A percentile compares a stretch with the other conserved stretches of the same genome.
phyloP scores from a whole-genome alignment of 129 eudicot genomes.

The Chrysanthemum makinoi region DNA sequence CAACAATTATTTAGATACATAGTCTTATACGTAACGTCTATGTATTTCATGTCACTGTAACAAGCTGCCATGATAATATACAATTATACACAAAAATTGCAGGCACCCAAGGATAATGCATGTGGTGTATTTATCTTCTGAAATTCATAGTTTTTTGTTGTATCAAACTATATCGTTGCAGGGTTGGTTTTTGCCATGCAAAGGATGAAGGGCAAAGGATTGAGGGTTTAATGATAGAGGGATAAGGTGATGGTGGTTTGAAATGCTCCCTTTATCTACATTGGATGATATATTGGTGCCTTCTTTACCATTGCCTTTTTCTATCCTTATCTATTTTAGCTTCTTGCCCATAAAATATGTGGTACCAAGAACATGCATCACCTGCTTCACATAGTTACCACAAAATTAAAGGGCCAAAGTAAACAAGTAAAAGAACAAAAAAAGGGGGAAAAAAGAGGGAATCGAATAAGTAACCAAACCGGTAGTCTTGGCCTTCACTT shows the following conservation, averaged over 20 bases:
- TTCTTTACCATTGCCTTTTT: constrained; percentile 36
- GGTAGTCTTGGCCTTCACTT: neutral
- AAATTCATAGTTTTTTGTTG: neutral
- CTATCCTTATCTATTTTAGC: constrained; percentile 31
- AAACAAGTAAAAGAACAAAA: neutral
- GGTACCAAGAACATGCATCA: constrained; percentile 28
- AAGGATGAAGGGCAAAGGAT: constrained; percentile 33
- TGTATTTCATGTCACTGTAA: too few species aligned
- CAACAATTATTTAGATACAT: too few species aligned
- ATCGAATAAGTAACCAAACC: neutral
- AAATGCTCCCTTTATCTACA: constrained; percentile 39
- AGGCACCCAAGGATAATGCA: too few species aligned
- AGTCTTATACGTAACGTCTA: too few species aligned
- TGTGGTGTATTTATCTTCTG: too few species aligned
- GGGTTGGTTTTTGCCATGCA: constrained; percentile 23
- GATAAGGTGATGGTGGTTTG: constrained; percentile 46
- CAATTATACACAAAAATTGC: too few species aligned
- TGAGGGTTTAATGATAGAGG: constrained; percentile 31
- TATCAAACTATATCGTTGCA: neutral
- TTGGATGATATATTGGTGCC: constrained; percentile 24
- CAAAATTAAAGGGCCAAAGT: neutral
- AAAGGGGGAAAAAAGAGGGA: neutral
- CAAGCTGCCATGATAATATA: too few species aligned
- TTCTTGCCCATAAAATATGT: constrained; percentile 26
- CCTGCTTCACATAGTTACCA: constrained; percentile 26